Base-by-base conservation (phyloP, 441 rosid species). In the Eruca vesicaria region DNA sequence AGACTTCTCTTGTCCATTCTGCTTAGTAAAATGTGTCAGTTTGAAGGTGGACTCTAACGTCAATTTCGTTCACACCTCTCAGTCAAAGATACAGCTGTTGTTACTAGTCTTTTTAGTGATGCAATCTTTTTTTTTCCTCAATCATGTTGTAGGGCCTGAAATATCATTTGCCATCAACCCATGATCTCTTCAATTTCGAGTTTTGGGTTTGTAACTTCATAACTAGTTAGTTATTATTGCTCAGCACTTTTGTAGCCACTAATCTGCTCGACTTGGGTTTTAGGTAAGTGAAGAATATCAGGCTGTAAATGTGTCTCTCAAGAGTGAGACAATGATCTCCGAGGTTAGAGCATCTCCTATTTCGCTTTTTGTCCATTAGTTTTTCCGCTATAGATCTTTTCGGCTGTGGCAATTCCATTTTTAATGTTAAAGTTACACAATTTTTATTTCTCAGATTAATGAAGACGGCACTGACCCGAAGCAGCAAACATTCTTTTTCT, bases 171-270 rank as follows among this genome's bases (percentile, higher is more conserved):
- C 87, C 89, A 33, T 85, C 98, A 55, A 86, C 90, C 59, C 99
- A 96, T 74, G 98, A 94, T 88, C 91, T 94, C 75, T 92, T 94
- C 87, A 80, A 84, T 82, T 96, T 90, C 82, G 98, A 96, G 84
- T 96, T 94, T 85, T 92, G 98, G 99, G 99, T 96, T 90, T 83
- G 99, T 94, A 86, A 89, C 89, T 81, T 88, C 86, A 60, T 81
- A 84, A 75, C 76, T 85, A 69, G 63, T 29, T 56, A 68, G 15
- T 38, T 21, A 19, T 72, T 74, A 16, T 74, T 74, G 43, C 48
- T 78, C 55, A 15, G 15, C 29, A 29, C 3, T 62, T 62, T 63
- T 66, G 38, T 75, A 10, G 63, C 26, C 76, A 58, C 69, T 79
- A 64, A 79, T 74, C 72, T 69, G 28, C 41, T 58, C 52, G 33